These are phyloP conservation scores for Ophiostoma angusticollis DNA, from an alignment of 2,329 filamentous ascomycete species.

Conservation along the genomic window DNA sequence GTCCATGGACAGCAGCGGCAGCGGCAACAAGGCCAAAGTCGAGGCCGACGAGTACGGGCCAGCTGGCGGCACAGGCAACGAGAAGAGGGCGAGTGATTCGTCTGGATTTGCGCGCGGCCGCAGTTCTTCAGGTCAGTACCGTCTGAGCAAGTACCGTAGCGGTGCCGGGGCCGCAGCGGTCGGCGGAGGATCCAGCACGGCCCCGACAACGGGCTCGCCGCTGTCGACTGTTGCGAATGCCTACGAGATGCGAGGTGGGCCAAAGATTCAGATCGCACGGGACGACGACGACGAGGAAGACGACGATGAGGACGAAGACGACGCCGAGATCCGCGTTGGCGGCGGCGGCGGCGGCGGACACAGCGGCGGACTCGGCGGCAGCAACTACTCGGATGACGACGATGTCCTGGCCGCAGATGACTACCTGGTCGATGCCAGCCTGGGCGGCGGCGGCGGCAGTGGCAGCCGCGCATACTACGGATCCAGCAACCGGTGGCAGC, in stretches of 20 bases:
- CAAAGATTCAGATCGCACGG: conserved; percentile 12
- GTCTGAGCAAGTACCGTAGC: too few species aligned
- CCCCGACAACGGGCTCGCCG: too few species aligned
- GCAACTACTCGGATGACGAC: background rate
- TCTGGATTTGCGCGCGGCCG: conserved; percentile 20
- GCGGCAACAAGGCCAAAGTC: conserved; percentile 40
- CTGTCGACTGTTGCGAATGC: background rate
- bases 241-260: conserved; percentile 7
- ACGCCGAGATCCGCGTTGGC: background rate
- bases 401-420: conserved; percentile 3
- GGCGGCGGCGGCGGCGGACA: background rate
- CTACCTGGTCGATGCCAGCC: conserved; percentile 5
- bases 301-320: conserved; percentile 1
- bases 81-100: conserved; percentile 18
- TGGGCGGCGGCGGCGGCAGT: background rate
- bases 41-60: conserved; percentile 30
- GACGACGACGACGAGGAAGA: conserved; percentile 10
- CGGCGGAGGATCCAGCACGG: too few species aligned
- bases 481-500: conserved; percentile 10
- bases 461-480: background rate
- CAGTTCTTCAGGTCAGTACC: conserved; percentile 12
- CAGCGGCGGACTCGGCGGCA: background rate
- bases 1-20: conserved; percentile 14
- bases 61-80: conserved; percentile 20
- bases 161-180: too few species aligned